These are phyloP conservation scores for Sclerotinia spermophila DNA, from an alignment of 2,329 filamentous ascomycete species.

Conservation along the genomic window DNA sequence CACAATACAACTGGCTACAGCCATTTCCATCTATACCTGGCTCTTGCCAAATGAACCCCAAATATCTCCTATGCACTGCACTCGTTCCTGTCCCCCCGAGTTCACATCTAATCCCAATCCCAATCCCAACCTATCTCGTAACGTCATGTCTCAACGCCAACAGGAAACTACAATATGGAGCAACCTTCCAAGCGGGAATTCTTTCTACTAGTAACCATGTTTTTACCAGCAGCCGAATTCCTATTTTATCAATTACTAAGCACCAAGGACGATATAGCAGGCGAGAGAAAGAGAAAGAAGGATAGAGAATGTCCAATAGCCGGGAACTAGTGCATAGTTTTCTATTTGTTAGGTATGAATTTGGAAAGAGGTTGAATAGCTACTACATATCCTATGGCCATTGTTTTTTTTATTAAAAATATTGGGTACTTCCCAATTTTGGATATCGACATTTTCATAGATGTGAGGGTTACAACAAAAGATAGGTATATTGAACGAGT, in stretches of 20 bases:
- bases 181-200: not conserved
- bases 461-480: not conserved
- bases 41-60: no score
- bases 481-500: not conserved
- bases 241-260: not conserved
- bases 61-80: no score
- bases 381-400: fast-evolving
- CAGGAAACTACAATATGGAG: not conserved
- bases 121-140: no score
- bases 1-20: not conserved
- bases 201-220: not conserved
- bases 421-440: no score
- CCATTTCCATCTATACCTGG: no score
- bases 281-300: not conserved
- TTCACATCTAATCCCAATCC: no score
- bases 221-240: not conserved
- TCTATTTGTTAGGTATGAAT: not conserved
- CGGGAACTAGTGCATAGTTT: not conserved
- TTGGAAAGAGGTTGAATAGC: not conserved
- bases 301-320: not conserved
- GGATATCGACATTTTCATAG: fast-evolving
- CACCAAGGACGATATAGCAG: not conserved
- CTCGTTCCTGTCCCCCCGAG: no score
- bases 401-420: not conserved
- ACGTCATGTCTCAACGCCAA: no score